These are phyloP conservation scores for Thyridium curvatum DNA, from an alignment of 2,329 filamentous ascomycete species.

Conservation along the genomic window DNA sequence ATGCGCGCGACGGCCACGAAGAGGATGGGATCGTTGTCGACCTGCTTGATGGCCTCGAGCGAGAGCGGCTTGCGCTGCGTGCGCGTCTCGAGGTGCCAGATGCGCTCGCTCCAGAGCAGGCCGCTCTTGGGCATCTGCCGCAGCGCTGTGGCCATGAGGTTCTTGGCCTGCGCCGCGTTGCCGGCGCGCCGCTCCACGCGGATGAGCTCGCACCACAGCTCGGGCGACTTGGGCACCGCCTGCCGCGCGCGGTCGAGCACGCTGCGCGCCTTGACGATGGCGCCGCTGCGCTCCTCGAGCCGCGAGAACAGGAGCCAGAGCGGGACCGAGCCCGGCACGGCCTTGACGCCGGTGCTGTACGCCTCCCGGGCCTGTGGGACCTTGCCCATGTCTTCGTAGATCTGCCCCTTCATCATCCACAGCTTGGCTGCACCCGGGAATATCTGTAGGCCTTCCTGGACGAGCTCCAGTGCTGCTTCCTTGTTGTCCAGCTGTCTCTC, in stretches of 20 bases:
- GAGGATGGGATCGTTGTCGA: constrained; percentile 83
- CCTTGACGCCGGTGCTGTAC: constrained; percentile 81
- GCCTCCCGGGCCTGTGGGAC: constrained; percentile 82
- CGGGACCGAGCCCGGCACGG: constrained; percentile 75
- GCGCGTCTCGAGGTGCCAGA: constrained; percentile 87
- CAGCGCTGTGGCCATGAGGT: constrained; percentile 86
- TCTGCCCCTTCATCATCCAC: constrained; percentile 98
- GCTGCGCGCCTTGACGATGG: constrained; percentile 85
- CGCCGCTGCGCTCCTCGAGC: constrained; percentile 78
- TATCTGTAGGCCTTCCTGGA: constrained; percentile 76
- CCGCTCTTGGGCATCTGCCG: constrained; percentile 88
- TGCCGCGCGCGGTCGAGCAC: constrained; percentile 88
- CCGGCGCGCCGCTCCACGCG: constrained; percentile 84
- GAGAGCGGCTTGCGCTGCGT: constrained; percentile 89
- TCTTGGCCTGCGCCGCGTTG: constrained; percentile 77
- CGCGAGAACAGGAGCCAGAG: constrained; percentile 87
- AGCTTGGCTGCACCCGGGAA: constrained; percentile 85
- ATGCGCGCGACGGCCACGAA: constrained; percentile 91
- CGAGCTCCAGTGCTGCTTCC: constrained; percentile 79
- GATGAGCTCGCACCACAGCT: constrained; percentile 91
- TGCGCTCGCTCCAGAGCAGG: constrained; percentile 86
- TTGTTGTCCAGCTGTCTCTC: constrained; percentile 77
- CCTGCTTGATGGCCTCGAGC: constrained; percentile 93
- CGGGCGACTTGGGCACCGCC: constrained; percentile 75
- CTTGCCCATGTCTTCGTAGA: constrained; percentile 81